Evolutionary conservation across 2,329 filamentous ascomycete species (phyloP).

Genomic region (Fusarium multiceps): DNA sequence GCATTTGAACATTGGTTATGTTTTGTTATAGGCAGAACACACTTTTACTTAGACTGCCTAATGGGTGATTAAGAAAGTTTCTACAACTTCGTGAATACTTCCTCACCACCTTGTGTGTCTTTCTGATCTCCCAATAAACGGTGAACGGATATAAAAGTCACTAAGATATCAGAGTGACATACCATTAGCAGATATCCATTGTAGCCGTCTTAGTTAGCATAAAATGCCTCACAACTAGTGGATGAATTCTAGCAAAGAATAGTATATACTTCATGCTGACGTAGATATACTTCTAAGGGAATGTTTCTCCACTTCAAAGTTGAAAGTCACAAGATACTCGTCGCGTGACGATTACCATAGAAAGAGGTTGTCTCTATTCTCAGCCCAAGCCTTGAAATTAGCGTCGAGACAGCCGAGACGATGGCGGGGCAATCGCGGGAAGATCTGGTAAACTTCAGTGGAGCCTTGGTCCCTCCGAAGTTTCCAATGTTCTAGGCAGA

Average conservation of each 20-base stretch:
- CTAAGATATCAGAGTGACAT: neutral
- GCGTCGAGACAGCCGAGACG: neutral
- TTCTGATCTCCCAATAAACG: neutral
- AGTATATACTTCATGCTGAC: neutral
- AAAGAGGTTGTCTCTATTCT: neutral
- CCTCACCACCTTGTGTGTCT: neutral
- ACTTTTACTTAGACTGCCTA: neutral
- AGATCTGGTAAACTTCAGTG: constrained; percentile 19
- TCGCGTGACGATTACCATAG: constrained; percentile 1
- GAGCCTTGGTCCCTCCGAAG: neutral
- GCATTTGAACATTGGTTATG: neutral
- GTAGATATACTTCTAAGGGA: neutral
- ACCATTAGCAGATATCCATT: neutral
- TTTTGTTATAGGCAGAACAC: neutral
- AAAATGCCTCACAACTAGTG: neutral
- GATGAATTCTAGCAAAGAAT: neutral
- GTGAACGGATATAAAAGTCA: neutral
- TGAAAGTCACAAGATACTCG: neutral
- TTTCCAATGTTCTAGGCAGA: neutral
- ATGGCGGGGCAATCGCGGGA: constrained; percentile 30
- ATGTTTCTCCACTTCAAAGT: neutral
- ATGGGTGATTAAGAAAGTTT: neutral
- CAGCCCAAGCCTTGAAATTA: neutral
- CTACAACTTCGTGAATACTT: neutral
- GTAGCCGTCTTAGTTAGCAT: neutral